Evolutionary conservation across 495 filamentous ascomycete species (phyloP).

Genomic region (Durotheca rogersii): DNA sequence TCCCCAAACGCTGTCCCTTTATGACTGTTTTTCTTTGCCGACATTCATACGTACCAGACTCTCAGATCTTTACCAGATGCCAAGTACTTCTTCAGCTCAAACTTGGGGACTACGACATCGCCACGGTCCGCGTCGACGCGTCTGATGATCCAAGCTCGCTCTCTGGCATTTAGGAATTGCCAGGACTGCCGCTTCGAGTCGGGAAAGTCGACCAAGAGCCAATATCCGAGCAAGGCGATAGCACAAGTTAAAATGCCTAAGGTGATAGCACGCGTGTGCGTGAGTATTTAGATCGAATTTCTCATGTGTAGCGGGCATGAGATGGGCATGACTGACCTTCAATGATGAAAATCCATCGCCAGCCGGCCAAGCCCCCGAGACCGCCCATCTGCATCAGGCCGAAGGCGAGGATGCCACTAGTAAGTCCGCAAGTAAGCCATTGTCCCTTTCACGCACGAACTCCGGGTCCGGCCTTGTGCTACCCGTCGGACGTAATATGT

Average conservation of each 20-base stretch:
- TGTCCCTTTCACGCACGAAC: conserved; percentile 33
- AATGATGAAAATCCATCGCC: conserved; percentile 63
- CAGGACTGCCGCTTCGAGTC: conserved; percentile 54
- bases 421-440: conserved; percentile 59
- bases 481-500: too few relatives aligned
- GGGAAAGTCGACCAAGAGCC: conserved; percentile 62
- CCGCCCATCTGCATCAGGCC: conserved; percentile 59
- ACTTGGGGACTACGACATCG: conserved; percentile 52
- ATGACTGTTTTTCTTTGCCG: too few relatives aligned
- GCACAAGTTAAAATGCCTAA: conserved; percentile 42
- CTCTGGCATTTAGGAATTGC: conserved; percentile 51
- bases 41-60: conserved; percentile 57
- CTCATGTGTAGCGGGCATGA: not conserved
- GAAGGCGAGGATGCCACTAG: conserved; percentile 60
- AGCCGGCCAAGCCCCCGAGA: conserved; percentile 50
- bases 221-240: conserved; percentile 47
- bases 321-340: conserved; percentile 41
- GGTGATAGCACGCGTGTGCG: not conserved
- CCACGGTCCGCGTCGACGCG: conserved; percentile 58
- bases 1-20: too few relatives aligned
- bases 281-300: not conserved
- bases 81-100: conserved; percentile 52
- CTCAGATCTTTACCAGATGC: conserved; percentile 50
- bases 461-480: too few relatives aligned
- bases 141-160: conserved; percentile 53